Percentiles rank a stretch among this genome's conserved stretches.
These are phyloP conservation scores for Termitomyces titanicus DNA, from an alignment of 768 basidiomycete genomes.

Conservation along the genomic window DNA sequence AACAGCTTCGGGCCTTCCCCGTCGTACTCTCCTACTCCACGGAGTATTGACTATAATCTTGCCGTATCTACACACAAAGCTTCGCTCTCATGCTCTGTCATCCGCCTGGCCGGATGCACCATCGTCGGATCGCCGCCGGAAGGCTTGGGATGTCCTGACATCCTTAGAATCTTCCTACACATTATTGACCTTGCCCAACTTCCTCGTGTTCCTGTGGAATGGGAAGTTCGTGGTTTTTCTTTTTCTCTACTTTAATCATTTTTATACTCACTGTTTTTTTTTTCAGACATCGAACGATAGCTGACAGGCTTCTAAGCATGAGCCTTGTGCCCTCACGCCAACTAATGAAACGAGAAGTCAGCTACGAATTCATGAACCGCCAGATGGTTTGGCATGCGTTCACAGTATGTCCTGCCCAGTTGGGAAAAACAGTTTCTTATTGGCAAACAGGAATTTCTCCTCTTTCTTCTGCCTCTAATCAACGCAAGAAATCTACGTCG, in stretches of 20 bases:
- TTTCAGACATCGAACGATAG: constrained; percentile 77
- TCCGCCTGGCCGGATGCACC: constrained; percentile 91
- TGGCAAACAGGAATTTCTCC: constrained; percentile 77
- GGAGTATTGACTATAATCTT: constrained; percentile 68
- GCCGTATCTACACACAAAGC: constrained; percentile 75
- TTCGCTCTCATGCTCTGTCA: constrained; percentile 75
- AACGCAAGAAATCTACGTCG: constrained; percentile 65
- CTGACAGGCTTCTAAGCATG: constrained; percentile 76
- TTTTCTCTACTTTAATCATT: background rate
- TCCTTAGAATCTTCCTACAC: constrained; percentile 66
- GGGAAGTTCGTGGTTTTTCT: constrained; percentile 51
- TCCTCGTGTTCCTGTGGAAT: constrained; percentile 80
- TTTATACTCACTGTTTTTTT: background rate
- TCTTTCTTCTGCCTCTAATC: constrained; percentile 87
- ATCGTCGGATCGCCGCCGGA: constrained; percentile 67
- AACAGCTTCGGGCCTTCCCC: constrained; percentile 65
- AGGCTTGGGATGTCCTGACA: constrained; percentile 67
- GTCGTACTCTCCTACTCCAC: constrained; percentile 59
- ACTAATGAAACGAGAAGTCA: constrained; percentile 77
- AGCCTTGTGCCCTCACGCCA: constrained; percentile 67
- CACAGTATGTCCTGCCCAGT: constrained; percentile 58
- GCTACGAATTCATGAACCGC: constrained; percentile 99
- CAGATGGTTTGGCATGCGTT: constrained; percentile 99
- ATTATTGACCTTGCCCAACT: constrained; percentile 65
- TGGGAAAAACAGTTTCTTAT: constrained; percentile 6